Evolutionary conservation across 371 early-diverging fungal species (phyloP).

Genomic region (Mortierella sp.): DNA sequence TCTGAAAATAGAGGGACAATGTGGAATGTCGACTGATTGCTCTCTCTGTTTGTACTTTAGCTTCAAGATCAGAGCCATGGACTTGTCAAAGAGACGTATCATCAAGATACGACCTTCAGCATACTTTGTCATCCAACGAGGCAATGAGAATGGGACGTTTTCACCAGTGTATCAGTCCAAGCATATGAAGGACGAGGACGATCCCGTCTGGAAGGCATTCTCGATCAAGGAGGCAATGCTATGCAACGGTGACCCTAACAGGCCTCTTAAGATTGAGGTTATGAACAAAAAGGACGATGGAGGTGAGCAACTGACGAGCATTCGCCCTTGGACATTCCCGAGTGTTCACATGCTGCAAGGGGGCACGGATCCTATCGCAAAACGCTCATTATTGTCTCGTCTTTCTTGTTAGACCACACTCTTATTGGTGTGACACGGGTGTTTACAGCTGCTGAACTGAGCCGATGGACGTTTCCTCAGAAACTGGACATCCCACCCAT

Average conservation of each 20-base stretch:
- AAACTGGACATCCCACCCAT: slow-evolving; percentile 31
- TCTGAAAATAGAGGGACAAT: not conserved
- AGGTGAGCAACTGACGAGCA: slow-evolving; percentile 9
- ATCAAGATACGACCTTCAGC: slow-evolving; percentile 38
- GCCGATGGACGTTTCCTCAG: slow-evolving; percentile 18
- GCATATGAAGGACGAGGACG: slow-evolving; percentile 14
- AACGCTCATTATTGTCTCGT: not conserved
- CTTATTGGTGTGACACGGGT: slow-evolving; percentile 16
- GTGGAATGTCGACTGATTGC: not conserved
- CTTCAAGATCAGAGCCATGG: slow-evolving; percentile 36
- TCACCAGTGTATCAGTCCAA: slow-evolving; percentile 45
- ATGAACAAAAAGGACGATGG: slow-evolving; percentile 37
- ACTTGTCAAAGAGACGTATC: slow-evolving; percentile 43
- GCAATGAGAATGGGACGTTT: slow-evolving; percentile 33
- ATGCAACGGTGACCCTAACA: slow-evolving; percentile 48
- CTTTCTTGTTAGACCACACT: slow-evolving; percentile 19
- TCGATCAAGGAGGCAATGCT: slow-evolving; percentile 39
- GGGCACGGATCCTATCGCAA: too few relatives aligned
- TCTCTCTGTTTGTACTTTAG: slow-evolving; percentile 7
- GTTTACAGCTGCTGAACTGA: slow-evolving; percentile 20
- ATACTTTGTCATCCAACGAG: slow-evolving; percentile 43
- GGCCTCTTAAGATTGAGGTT: slow-evolving; percentile 34
- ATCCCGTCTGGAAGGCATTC: slow-evolving; percentile 28
- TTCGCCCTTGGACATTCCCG: too few relatives aligned
- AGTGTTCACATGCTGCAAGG: too few relatives aligned